Evolutionary conservation across 73 alveolate species (phyloP).

Genomic region (Uronychia binucleata): DNA sequence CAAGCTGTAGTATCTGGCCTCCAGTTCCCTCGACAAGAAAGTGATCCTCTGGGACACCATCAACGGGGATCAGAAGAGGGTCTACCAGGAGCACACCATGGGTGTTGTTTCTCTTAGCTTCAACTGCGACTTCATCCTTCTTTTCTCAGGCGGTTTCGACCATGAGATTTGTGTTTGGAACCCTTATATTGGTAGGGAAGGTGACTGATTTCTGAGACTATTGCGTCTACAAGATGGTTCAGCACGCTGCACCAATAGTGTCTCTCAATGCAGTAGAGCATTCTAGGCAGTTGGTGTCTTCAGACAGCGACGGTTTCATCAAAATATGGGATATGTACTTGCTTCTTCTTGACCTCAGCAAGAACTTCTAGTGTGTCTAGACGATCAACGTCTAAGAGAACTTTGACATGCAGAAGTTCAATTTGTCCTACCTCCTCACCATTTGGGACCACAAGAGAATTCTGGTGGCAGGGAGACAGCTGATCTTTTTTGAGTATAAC

Average conservation of each 20-base stretch:
- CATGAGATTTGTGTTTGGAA: conserved; percentile 90
- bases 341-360: no score
- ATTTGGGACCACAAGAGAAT: conserved; percentile 69
- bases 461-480: conserved; percentile 73
- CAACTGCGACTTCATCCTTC: conserved; percentile 67
- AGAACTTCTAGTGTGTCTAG: conserved; percentile 74
- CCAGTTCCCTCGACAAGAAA: conserved; percentile 76
- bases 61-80: conserved; percentile 66
- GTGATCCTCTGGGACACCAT: conserved; percentile 84
- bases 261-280: conserved; percentile 75
- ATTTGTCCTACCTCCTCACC: conserved; percentile 61
- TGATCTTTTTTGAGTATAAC: conserved; percentile 77
- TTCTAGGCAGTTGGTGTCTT: conserved; percentile 68
- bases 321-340: conserved; percentile 89
- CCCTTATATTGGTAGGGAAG: conserved; percentile 64
- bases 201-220: background rate
- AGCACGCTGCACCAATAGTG: conserved; percentile 75
- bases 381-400: conserved; percentile 74
- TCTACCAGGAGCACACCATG: conserved; percentile 80
- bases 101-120: conserved; percentile 81
- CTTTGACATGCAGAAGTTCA: conserved; percentile 69
- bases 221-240: conserved; percentile 65
- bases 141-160: conserved; percentile 86
- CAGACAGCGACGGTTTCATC: conserved; percentile 77
- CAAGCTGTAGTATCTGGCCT: conserved; percentile 74